A percentile compares a stretch with the other conserved stretches of the same genome.
These are phyloP conservation scores for Cyberlindnera americana DNA, from an alignment of 805 yeast species.

Conservation along the genomic window DNA sequence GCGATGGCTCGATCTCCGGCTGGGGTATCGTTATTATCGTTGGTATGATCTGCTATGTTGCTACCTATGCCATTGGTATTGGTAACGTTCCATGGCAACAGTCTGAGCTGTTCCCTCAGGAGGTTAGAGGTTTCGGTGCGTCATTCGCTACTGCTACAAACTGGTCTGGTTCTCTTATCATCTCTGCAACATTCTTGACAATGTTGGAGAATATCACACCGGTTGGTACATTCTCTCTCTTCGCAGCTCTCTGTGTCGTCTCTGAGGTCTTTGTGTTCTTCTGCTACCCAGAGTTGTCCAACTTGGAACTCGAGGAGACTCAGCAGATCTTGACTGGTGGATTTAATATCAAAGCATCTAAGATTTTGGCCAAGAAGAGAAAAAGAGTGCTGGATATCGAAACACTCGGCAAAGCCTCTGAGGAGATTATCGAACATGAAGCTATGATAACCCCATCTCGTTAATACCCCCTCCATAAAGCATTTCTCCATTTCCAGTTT, in stretches of 20 bases:
- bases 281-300: conserved; percentile 90
- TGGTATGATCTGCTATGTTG: conserved; percentile 83
- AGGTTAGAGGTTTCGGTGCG: conserved; percentile 88
- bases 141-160: conserved; percentile 89
- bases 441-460: conserved; percentile 3
- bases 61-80: conserved; percentile 88
- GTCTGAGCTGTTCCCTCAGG: conserved; percentile 90
- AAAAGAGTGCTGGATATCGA: conserved; percentile 24
- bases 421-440: conserved; percentile 27
- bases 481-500: background rate
- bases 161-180: conserved; percentile 92
- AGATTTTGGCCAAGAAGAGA: conserved; percentile 48
- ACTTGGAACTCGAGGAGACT: conserved; percentile 87
- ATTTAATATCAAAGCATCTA: conserved; percentile 72
- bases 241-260: conserved; percentile 74
- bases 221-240: conserved; percentile 88
- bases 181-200: conserved; percentile 89
- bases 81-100: conserved; percentile 99
- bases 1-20: conserved; percentile 45
- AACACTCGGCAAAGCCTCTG: conserved; percentile 24
- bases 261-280: conserved; percentile 74
- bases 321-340: conserved; percentile 79
- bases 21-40: conserved; percentile 90
- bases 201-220: conserved; percentile 94
- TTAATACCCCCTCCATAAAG: background rate